Evolutionary conservation across 2,329 filamentous ascomycete species (phyloP).

Genomic region (Hypoxylon sp.): DNA sequence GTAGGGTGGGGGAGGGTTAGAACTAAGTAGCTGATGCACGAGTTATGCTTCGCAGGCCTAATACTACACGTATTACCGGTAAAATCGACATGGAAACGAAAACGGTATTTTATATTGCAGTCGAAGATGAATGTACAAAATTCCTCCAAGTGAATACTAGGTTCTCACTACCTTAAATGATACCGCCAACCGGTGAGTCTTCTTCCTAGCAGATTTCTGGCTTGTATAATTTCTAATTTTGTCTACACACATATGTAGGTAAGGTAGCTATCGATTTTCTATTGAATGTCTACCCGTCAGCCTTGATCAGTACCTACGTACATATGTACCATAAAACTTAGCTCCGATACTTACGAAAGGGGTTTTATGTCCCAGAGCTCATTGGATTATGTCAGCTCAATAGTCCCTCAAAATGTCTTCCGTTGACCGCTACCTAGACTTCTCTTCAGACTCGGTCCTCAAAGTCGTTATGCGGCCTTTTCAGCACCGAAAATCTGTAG

Average conservation of each 20-base stretch:
- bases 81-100: background rate
- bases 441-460: slow-evolving; percentile 4
- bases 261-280: background rate
- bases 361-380: slow-evolving; percentile 1
- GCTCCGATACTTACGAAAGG: slow-evolving; percentile 1
- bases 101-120: background rate
- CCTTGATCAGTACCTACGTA: slow-evolving; percentile 5
- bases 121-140: background rate
- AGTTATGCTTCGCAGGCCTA: slow-evolving; percentile 2
- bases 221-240: slow-evolving; percentile 34
- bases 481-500: slow-evolving; percentile 13
- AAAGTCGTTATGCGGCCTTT: slow-evolving; percentile 11
- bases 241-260: too few species aligned
- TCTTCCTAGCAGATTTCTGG: slow-evolving; percentile 8
- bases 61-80: background rate
- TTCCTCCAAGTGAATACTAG: background rate
- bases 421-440: slow-evolving; percentile 28
- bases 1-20: background rate
- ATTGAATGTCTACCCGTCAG: slow-evolving; percentile 6
- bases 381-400: slow-evolving; percentile 35
- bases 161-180: background rate
- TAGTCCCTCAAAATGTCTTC: slow-evolving; percentile 6
- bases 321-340: slow-evolving; percentile 13
- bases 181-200: slow-evolving; percentile 3
- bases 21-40: background rate